Base-by-base conservation (phyloP, 2,329 filamentous ascomycete genomes). In the Cryphonectria parasitica region DNA sequence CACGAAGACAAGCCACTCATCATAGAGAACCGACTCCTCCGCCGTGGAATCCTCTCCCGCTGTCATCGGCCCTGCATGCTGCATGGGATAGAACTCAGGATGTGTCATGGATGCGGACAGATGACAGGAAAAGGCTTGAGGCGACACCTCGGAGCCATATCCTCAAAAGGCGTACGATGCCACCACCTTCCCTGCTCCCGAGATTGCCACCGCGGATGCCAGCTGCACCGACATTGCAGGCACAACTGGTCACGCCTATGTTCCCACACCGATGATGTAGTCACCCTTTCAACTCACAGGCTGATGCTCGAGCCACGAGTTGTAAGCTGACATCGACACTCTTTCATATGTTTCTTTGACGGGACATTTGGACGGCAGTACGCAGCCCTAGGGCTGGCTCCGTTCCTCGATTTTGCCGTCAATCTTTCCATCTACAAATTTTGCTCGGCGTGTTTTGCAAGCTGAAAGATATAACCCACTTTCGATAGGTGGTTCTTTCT, bases 21-120 rank as follows among this genome's bases (percentile, higher is more conserved):
- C 52, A 67, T 8, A 52, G 66, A 22, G 66, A 68, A 22, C 66
- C 66, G 22, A 68, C 66, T 4, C 66, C 66, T 19, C 58, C 41
- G 7, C n/a, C 60, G 10, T 68, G 66, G 66, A 56, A 63, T n/a
- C 60, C 66, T 41, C 66, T 68, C 1, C 58, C 66, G 22, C 39
- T 68, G 43, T 39, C 43, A 31, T 68, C 66, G 49, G 58, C 60
- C 19, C 17, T 68, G n/a, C 43, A 63, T 52, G 60, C 60, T 25
- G 45, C 60, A 52, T 64, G 60, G 66, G 58, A 63, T 41, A 68
- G 66, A 8, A 41, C 45, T 28, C 56, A 34, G 58, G 58, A 63
- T 36, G 58, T 31, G 25, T 54, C 31, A 17, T 31, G 43, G 58
- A 28, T 34, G 11, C 36, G 7, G 19, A 25, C 31, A 45, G 52